phyloP scores from a whole-genome alignment of 495 filamentous ascomycete genomes.

The Astrocystis sublimbata region DNA sequence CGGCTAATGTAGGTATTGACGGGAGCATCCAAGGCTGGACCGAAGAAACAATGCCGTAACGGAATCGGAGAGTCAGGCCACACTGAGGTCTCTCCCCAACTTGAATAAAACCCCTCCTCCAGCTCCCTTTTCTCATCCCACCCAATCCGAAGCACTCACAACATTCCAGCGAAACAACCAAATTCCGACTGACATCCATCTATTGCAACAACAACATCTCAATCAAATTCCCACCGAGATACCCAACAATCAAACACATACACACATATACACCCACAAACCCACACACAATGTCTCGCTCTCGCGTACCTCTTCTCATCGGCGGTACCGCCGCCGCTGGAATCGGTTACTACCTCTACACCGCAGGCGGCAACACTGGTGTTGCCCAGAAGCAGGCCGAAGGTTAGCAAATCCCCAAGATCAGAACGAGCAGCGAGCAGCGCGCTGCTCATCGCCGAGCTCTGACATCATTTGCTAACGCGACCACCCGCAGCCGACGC shows the following conservation, averaged over 20 bases:
- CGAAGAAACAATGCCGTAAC: conserved; percentile 8
- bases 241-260: no score
- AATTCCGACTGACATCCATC: not conserved
- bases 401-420: conserved; percentile 49
- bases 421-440: not conserved
- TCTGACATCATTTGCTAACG: conserved; percentile 18
- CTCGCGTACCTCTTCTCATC: conserved; percentile 55
- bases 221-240: conserved; percentile 11
- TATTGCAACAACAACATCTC: not conserved
- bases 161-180: not conserved
- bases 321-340: conserved; percentile 66
- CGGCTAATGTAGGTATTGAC: not conserved
- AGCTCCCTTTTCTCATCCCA: not conserved
- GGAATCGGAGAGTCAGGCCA: conserved; percentile 10
- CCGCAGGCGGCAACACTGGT: conserved; percentile 78
- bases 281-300: conserved; percentile 52
- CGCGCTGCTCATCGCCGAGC: not conserved
- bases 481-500: conserved; percentile 55
- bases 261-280: no score
- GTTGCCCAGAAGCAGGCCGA: conserved; percentile 80
- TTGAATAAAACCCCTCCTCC: conserved; percentile 15
- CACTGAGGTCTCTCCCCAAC: no score
- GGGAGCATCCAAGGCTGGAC: no score
- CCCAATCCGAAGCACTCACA: conserved; percentile 10
- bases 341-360: conserved; percentile 89